Conservation (phyloP, 805 yeast species). For the Cyberlindnera veronae region DNA sequence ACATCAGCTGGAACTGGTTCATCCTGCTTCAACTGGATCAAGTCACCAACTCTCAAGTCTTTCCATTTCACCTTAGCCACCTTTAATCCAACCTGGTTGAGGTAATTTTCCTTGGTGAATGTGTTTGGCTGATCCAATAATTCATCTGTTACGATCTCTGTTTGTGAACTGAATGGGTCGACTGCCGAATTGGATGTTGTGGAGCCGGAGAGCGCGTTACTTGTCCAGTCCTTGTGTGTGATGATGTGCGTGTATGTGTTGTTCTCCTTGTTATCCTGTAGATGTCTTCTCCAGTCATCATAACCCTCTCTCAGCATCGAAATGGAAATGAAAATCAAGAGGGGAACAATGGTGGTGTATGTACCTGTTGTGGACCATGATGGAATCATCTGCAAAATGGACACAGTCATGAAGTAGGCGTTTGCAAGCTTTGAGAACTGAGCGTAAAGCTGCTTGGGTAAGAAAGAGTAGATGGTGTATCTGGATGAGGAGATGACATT, state of each 20-base stretch:
- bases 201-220: constrained; percentile 1
- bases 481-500: constrained; percentile 84
- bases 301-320: constrained; percentile 91
- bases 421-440: constrained; percentile 94
- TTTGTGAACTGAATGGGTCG: background rate
- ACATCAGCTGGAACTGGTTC: constrained; percentile 97
- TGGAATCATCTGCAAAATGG: constrained; percentile 93
- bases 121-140: constrained; percentile 22
- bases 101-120: constrained; percentile 29
- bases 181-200: constrained; percentile 16
- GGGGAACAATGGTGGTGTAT: constrained; percentile 88
- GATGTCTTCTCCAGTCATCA: constrained; percentile 88
- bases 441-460: constrained; percentile 85
- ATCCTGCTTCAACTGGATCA: constrained; percentile 66
- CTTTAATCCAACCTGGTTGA: constrained; percentile 21
- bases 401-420: constrained; percentile 82
- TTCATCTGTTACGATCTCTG: constrained; percentile 5
- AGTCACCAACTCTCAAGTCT: constrained; percentile 81
- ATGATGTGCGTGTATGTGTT: constrained; percentile 46
- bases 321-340: constrained; percentile 79
- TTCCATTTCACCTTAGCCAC: constrained; percentile 54
- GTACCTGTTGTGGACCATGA: constrained; percentile 97
- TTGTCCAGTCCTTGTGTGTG: constrained; percentile 21
- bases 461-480: constrained; percentile 72
- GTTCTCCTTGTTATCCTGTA: constrained; percentile 83